Percentiles rank a stretch among this genome's conserved stretches.
Conservation (phyloP, 352 stramenopile species). For the Globisporangium yorkense region DNA sequence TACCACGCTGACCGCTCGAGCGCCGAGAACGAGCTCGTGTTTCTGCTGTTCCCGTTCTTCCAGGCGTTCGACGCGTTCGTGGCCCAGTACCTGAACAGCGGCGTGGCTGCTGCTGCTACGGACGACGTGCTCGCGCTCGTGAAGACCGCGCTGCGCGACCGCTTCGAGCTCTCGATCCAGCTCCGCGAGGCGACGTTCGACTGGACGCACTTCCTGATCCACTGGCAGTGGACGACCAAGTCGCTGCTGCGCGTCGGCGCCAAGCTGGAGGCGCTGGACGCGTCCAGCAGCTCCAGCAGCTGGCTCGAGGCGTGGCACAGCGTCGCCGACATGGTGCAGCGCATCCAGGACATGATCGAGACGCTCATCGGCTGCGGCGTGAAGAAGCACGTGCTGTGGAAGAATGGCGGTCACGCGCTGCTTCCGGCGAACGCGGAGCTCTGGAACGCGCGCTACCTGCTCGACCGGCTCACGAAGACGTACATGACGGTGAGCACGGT, state of each 20-base stretch:
- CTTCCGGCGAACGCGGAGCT: conserved; percentile 54
- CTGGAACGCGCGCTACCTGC: conserved; percentile 66
- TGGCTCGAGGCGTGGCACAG: conserved; percentile 32
- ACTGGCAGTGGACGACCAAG: conserved; percentile 78
- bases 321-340: conserved; percentile 64
- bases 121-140: conserved; percentile 18
- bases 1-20: conserved; percentile 67
- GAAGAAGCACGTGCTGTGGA: conserved; percentile 89
- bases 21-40: conserved; percentile 67
- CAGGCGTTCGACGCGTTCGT: conserved; percentile 53
- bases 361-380: conserved; percentile 57
- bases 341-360: conserved; percentile 65
- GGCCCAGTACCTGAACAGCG: conserved; percentile 16
- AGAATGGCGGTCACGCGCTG: conserved; percentile 85
- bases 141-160: conserved; percentile 42
- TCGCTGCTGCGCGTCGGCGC: conserved; percentile 29
- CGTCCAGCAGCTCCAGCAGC: neutral
- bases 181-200: conserved; percentile 46
- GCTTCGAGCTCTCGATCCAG: conserved; percentile 79
- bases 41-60: conserved; percentile 69
- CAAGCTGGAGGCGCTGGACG: neutral
- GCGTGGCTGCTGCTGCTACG: conserved; percentile 3
- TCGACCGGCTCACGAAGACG: conserved; percentile 56
- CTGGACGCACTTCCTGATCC: conserved; percentile 80
- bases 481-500: conserved; percentile 42